These are phyloP conservation scores for Papilionanthe hybrid DNA, from an alignment of 116 monocot species.

Conservation along the genomic window DNA sequence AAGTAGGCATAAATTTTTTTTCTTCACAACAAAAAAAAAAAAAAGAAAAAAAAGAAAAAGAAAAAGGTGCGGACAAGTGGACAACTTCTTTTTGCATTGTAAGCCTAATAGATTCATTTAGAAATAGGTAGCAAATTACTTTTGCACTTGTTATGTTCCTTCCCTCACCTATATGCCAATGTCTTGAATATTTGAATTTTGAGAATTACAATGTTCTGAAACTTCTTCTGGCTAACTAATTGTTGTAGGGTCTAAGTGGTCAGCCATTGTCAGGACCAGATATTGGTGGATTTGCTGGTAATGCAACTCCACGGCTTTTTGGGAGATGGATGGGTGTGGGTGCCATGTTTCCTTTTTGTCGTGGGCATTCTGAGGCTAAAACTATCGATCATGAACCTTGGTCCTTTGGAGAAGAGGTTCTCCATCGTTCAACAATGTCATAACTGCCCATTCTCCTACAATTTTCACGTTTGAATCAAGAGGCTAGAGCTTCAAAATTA, in stretches of 20 bases:
- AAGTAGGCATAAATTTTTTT: not conserved
- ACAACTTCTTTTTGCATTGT: not conserved
- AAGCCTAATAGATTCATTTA: not conserved
- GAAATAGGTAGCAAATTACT: not conserved
- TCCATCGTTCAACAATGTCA: not conserved
- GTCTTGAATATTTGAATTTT: not conserved
- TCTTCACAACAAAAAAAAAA: not conserved
- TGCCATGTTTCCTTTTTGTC: conserved; percentile 88
- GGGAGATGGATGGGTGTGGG: conserved; percentile 98
- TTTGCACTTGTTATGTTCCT: not conserved
- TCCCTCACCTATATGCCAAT: not conserved
- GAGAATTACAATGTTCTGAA: not conserved
- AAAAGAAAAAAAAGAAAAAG: not conserved
- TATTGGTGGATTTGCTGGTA: conserved; percentile 95
- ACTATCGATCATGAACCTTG: conserved; percentile 92
- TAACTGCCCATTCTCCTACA: not conserved
- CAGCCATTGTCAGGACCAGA: conserved; percentile 97
- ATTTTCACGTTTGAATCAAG: not conserved
- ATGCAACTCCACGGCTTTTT: conserved; percentile 89
- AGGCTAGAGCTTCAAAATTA: not conserved
- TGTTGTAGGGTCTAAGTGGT: conserved; percentile 76
- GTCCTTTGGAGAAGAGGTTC: conserved; percentile 94
- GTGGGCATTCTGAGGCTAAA: conserved; percentile 76
- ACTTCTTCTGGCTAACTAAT: conserved; percentile 5
- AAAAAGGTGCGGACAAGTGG: not conserved